Evolutionary conservation across 2,329 filamentous ascomycete genomes (phyloP).

Genomic region (Corinectria fuckeliana): DNA sequence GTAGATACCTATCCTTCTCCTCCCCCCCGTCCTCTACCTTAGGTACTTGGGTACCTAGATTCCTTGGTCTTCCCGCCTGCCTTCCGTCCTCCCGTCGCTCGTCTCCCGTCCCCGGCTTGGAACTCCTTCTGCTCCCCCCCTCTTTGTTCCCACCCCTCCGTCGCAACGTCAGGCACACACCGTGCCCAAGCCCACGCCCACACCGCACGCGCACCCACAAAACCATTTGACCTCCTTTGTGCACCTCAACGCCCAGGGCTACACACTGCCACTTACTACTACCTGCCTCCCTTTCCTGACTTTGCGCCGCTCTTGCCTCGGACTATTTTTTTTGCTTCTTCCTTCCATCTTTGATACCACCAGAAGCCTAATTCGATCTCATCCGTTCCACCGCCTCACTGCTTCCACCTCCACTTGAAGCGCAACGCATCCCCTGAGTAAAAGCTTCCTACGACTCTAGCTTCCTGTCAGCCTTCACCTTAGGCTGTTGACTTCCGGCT

Average conservation of each 20-base stretch:
- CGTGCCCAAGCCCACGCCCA: constrained; percentile 2
- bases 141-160: constrained; percentile 36
- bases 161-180: constrained; percentile 19
- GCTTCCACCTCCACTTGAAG: constrained; percentile 15
- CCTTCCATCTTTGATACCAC: constrained; percentile 11
- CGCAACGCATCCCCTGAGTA: constrained; percentile 11
- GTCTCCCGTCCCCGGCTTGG: constrained; percentile 33
- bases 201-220: constrained; percentile 6
- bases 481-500: neutral
- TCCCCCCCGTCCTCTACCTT: constrained; percentile 23
- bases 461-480: constrained; percentile 3
- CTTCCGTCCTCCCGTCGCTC: constrained; percentile 35
- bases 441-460: constrained; percentile 9
- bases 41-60: too few relatives aligned
- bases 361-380: constrained; percentile 18
- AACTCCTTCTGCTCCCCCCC: constrained; percentile 28
- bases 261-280: neutral
- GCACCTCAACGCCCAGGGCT: constrained; percentile 4
- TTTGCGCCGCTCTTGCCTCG: constrained; percentile 5
- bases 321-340: constrained; percentile 7
- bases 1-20: constrained; percentile 24
- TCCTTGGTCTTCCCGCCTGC: constrained; percentile 26
- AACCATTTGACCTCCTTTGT: constrained; percentile 8
- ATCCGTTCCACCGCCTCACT: constrained; percentile 8
- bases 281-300: constrained; percentile 5